Base-by-base conservation (phyloP, 2,329 filamentous ascomycete genomes). In the Dothistroma septosporum region DNA sequence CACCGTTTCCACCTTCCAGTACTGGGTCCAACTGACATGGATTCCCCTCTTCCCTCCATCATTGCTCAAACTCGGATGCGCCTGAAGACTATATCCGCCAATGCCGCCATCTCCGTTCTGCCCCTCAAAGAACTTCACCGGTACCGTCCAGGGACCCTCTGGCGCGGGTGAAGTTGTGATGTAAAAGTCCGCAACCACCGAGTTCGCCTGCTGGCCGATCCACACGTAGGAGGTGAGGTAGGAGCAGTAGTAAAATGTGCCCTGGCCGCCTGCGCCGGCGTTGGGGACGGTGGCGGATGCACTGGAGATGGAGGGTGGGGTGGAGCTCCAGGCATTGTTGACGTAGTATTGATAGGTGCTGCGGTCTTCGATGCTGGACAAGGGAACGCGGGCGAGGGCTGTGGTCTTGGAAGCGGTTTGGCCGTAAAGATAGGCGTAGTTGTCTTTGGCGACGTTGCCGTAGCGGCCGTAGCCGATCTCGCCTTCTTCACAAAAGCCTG, bases 111-210 rank as follows among this genome's bases (percentile, higher is more conserved):
- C 66, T 4, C 68, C 68, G 41, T 57, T 55, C 48, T 64, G 49
- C 5, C 68, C 68, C 11, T 41, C 33, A 41, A 62, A 70, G 14
- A 70, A 31, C 35, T 52, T 11, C 12, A 56, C 53, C 10, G 70
- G 68, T 19, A 67, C 55, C 11, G 61, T 63, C 72, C 72, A 74
- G 1, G 71, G 72, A 1, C 72, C 72, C 53, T 73, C 67, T 0
- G 70, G 69, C 4, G 64, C 56, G 1, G 70, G 68, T 14, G 72
- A 66, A 9, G 72, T 72, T 22, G 65, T 67, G 57, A 70, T 68
- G 41, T 63, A 69, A 62, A 69, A 72, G 16, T 65, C 63, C 0
- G 70, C 66, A 2, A 57, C 55, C n/a, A 50, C 53, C n/a, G 54
- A 53, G 31, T 64, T 52, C 4, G 55, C 57, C 12, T 35, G 46